These are phyloP conservation scores for Chernovozyma sophiae-reginae DNA, from an alignment of 1,139 yeast genomes.

Conservation along the genomic window DNA sequence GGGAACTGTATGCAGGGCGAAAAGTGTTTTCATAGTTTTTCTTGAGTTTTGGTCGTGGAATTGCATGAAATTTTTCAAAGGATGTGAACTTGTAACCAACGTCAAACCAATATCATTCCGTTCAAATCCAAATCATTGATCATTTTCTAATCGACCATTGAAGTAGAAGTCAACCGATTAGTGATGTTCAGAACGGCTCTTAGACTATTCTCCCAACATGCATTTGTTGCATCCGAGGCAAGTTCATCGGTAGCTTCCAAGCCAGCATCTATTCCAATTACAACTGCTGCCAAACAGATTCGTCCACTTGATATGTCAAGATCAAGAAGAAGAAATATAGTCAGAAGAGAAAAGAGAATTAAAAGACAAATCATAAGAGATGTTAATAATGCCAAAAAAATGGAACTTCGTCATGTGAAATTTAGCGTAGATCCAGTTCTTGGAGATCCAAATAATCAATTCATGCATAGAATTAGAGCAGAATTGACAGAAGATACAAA, in stretches of 20 bases:
- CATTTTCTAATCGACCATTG: too few relatives aligned
- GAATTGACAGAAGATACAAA: conserved; percentile 60
- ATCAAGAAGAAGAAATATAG: conserved; percentile 33
- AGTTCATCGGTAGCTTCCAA: conserved; percentile 5
- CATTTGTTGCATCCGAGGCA: conserved; percentile 1
- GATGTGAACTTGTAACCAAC: too few relatives aligned
- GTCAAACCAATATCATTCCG: too few relatives aligned
- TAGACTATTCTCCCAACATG: conserved; percentile 3
- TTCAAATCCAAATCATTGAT: too few relatives aligned
- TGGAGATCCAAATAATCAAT: conserved; percentile 66
- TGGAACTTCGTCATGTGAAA: conserved; percentile 26
- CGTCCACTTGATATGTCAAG: conserved; percentile 14
- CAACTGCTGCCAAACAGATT: conserved; percentile 13
- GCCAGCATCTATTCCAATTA: conserved; percentile 9
- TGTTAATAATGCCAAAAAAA: conserved; percentile 44
- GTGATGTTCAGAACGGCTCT: conserved; percentile 8
- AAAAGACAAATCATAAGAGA: conserved; percentile 44
- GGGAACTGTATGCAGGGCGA: too few relatives aligned
- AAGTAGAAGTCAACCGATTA: not conserved
- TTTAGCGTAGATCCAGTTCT: conserved; percentile 68
- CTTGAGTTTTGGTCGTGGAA: not conserved
- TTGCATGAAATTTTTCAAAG: not conserved
- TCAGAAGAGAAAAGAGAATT: conserved; percentile 39
- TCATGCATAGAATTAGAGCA: conserved; percentile 61
- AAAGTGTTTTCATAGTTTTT: too few relatives aligned